Evolutionary conservation across 2,329 filamentous ascomycete genomes (phyloP).

Genomic region (Xylaria sp.): DNA sequence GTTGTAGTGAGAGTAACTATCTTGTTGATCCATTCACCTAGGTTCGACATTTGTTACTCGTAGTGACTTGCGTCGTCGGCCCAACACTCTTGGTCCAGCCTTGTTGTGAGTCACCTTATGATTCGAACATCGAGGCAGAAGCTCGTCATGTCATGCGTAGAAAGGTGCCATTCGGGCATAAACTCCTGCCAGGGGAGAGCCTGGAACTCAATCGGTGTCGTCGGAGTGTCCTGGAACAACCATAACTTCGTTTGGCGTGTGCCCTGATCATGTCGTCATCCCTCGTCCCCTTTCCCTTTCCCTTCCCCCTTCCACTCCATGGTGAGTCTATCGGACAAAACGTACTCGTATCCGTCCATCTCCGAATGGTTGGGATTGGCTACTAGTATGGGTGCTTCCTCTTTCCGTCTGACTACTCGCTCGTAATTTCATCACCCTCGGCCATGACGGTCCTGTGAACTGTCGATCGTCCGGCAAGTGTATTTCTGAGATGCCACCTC

Average conservation of each 20-base stretch:
- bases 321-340: background rate
- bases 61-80: background rate
- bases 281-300: background rate
- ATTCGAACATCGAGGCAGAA: background rate
- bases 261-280: background rate
- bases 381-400: background rate
- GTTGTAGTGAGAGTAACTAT: background rate
- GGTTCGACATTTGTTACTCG: background rate
- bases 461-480: no score
- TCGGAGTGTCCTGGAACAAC: background rate
- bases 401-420: background rate
- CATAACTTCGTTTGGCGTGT: background rate
- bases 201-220: background rate
- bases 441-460: background rate
- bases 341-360: background rate
- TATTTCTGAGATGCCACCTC: background rate
- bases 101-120: background rate
- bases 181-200: background rate
- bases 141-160: slow-evolving; percentile 4
- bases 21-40: background rate
- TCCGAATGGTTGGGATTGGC: background rate
- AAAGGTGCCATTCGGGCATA: background rate
- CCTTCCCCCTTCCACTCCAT: no score
- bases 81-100: background rate
- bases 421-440: background rate